Evolutionary conservation across 2,329 filamentous ascomycete genomes (phyloP).

Genomic region (Drechmeria coniospora): DNA sequence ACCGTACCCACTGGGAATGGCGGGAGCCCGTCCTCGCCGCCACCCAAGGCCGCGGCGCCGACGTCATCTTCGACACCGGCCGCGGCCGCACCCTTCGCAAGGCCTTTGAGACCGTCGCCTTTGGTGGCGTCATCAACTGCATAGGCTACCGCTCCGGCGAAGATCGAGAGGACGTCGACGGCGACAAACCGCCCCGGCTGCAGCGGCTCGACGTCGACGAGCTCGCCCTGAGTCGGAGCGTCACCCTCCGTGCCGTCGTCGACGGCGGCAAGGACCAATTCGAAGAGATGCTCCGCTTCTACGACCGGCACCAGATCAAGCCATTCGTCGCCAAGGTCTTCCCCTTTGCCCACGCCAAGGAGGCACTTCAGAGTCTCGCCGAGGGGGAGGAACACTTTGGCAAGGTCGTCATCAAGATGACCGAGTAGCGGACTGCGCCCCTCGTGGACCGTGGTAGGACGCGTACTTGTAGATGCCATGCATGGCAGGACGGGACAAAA

Average conservation of each 20-base stretch:
- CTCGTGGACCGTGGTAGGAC: not conserved
- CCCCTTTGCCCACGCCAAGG: conserved; percentile 26
- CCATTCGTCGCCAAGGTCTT: conserved; percentile 34
- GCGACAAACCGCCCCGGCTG: conserved; percentile 4
- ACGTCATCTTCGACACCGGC: conserved; percentile 40
- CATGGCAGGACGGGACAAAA: too few species aligned
- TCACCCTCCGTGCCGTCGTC: conserved; percentile 37
- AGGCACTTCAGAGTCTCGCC: conserved; percentile 37
- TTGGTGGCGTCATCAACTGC: conserved; percentile 37
- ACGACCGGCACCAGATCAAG: conserved; percentile 25
- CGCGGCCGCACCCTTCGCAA: conserved; percentile 35
- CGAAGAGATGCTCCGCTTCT: conserved; percentile 36
- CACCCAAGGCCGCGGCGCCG: conserved; percentile 30
- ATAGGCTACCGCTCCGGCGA: conserved; percentile 37
- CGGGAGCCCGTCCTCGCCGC: conserved; percentile 28
- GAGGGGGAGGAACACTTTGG: conserved; percentile 41
- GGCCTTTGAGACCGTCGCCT: conserved; percentile 35
- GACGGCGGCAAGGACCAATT: conserved; percentile 42
- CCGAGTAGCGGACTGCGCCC: too few species aligned
- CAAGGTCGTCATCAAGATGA: conserved; percentile 35
- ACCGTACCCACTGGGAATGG: conserved; percentile 36
- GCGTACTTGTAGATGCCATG: not conserved
- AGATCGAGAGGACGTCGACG: conserved; percentile 30
- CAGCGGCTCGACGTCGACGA: conserved; percentile 46
- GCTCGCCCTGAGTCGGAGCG: conserved; percentile 28